A percentile compares a stretch with the other conserved stretches of the same genome.
phyloP scores from a whole-genome alignment of 345 rosid species.

The Acer campestre region DNA sequence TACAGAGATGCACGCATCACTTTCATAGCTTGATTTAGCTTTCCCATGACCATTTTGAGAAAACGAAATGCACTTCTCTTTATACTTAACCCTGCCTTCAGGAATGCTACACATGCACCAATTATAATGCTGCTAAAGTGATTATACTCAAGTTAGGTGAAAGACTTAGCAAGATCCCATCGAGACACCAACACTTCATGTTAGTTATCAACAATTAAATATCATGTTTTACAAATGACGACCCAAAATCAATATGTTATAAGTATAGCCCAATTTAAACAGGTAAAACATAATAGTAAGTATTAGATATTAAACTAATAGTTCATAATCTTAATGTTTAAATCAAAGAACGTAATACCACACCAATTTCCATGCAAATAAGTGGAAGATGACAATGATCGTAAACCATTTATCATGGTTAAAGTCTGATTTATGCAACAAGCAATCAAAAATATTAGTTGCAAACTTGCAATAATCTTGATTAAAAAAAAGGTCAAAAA shows the following conservation, averaged over 20 bases:
- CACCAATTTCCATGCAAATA: not conserved
- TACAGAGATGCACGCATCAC: not conserved
- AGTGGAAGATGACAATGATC: not conserved
- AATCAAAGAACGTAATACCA: not conserved
- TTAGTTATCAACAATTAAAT: not conserved
- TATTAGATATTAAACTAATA: not conserved
- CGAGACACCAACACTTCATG: not conserved
- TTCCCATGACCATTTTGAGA: not conserved
- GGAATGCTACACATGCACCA: not conserved
- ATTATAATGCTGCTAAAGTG: not conserved
- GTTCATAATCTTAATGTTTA: not conserved
- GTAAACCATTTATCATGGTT: not conserved
- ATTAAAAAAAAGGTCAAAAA: not conserved
- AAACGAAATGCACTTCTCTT: not conserved
- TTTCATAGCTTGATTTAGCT: not conserved
- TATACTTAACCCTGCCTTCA: not conserved
- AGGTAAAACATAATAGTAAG: not conserved
- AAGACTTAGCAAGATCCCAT: not conserved
- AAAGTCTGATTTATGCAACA: slow-evolving; percentile 5
- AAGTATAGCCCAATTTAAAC: not conserved
- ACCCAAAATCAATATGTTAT: not conserved
- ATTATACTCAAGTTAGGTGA: not conserved
- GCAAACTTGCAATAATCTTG: not conserved
- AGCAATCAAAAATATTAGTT: not conserved
- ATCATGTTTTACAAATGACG: not conserved